Base-by-base conservation (phyloP, 2,329 filamentous ascomycete species). In the Exophiala sp. region DNA sequence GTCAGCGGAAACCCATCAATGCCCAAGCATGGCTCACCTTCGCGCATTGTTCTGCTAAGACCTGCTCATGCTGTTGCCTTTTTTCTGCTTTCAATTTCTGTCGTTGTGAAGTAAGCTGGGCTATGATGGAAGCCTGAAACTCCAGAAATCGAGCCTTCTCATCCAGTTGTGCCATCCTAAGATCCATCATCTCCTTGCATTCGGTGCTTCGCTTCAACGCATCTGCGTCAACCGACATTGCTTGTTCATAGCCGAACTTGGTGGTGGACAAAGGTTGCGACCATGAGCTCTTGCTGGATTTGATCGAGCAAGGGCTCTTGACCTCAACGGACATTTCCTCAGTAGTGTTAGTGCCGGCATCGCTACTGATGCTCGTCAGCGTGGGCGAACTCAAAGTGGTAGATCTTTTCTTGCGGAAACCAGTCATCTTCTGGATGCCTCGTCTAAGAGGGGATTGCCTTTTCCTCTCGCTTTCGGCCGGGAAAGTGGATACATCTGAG, bases 11-110 rank as follows among this genome's bases (percentile, higher is more conserved):
- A 19, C 2, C 46, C 13, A 16, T 3, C 3, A 48, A 13, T 14
- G 10, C 18, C 22, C 29, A 43, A 37, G 39, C 22, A 34, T 16
- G 11, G 29, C 60, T 53, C 54, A 72, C 70, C 64, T 69, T 67
- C 45, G 66, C 63, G 24, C 62, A 62, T 49, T 70, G 70, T 43
- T 65, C 64, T 2, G 65, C 59, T 52, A 72, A 63, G 18, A 52
- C 39, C 8, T 55, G 56, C 39, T 65, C 60, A 42, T 71, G 63
- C 3, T 62, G 57, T 3, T 53, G 43, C 32, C 62, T 62, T 34
- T 50, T 63, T 21, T 66, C 63, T 3, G 62, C 58, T 19, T 69
- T 58, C 23, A 46, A 19, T 9, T 30, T 27, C 18, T 61, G 52
- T 19, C 59, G 52, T 38, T 54, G 35, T 9, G 38, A 39, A 11